Conservation (phyloP, 2,329 filamentous ascomycete species). For the Ceratocystis cubensis region DNA sequence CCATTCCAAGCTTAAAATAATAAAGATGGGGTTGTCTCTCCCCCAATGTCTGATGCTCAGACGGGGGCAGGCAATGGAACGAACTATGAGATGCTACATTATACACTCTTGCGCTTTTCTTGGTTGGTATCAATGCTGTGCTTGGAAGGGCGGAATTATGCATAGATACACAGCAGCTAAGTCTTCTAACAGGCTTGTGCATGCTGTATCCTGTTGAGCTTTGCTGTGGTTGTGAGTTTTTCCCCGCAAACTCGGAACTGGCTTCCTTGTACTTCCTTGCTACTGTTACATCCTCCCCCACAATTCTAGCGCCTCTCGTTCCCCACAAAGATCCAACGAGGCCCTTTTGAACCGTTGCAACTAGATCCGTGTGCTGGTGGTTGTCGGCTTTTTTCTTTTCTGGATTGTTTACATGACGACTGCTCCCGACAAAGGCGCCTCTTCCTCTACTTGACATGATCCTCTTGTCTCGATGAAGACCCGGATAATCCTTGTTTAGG, state of each 20-base stretch:
- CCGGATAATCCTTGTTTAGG: neutral
- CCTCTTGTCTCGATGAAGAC: neutral
- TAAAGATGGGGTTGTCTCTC: neutral
- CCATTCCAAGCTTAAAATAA: neutral
- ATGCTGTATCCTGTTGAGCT: neutral
- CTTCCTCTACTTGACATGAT: neutral
- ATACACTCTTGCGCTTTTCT: too few relatives aligned
- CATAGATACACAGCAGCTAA: too few relatives aligned
- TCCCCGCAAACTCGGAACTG: constrained; percentile 1
- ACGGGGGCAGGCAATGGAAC: neutral
- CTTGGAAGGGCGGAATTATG: too few relatives aligned
- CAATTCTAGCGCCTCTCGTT: neutral
- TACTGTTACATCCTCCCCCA: neutral
- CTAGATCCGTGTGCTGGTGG: neutral
- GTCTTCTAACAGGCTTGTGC: too few relatives aligned
- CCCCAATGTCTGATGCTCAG: neutral
- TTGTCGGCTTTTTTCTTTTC: neutral
- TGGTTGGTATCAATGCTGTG: too few relatives aligned
- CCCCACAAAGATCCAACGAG: constrained; percentile 1
- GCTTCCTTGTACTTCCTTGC: neutral
- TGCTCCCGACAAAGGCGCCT: neutral
- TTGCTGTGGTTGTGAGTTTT: neutral
- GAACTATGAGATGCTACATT: neutral
- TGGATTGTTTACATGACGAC: neutral
- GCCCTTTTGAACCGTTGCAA: neutral